Conservation (phyloP, 164 flowering plant species). For the Magnolia changhungtana region DNA sequence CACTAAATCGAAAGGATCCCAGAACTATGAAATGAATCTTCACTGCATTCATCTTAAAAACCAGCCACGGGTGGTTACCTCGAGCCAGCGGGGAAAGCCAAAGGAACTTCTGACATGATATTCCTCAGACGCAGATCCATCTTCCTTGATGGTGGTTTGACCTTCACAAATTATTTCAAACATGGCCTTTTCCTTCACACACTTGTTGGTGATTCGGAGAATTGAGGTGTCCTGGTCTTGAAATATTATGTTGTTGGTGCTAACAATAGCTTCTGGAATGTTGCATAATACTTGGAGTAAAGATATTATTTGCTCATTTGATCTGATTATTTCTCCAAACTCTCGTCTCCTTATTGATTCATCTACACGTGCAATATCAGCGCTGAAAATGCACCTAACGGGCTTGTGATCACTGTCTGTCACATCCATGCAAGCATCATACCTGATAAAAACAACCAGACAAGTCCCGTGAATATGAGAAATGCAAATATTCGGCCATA, state of each 20-base stretch:
- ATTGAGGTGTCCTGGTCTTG: constrained; percentile 63
- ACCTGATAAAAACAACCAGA: constrained; percentile 39
- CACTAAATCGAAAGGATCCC: neutral
- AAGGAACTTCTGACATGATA: constrained; percentile 56
- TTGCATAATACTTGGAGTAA: constrained; percentile 39
- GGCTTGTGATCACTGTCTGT: constrained; percentile 99
- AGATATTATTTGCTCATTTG: constrained; percentile 52
- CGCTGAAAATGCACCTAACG: constrained; percentile 71
- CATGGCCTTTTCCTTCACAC: constrained; percentile 42
- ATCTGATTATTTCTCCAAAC: constrained; percentile 58
- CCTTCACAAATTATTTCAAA: constrained; percentile 70
- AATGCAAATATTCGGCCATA: neutral
- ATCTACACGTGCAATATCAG: constrained; percentile 69
- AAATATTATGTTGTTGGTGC: constrained; percentile 61
- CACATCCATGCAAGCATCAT: constrained; percentile 98
- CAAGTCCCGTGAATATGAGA: constrained; percentile 5
- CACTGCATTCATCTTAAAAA: neutral
- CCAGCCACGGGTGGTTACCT: constrained; percentile 46
- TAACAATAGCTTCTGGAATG: constrained; percentile 76
- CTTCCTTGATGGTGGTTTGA: constrained; percentile 47
- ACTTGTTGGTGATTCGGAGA: constrained; percentile 67
- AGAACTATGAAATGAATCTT: neutral
- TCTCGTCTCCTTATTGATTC: constrained; percentile 75
- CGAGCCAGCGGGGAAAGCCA: constrained; percentile 96
- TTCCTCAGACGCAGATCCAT: constrained; percentile 40